Conservation (phyloP, 2,329 filamentous ascomycete genomes). For the Cladophialophora yegresii region DNA sequence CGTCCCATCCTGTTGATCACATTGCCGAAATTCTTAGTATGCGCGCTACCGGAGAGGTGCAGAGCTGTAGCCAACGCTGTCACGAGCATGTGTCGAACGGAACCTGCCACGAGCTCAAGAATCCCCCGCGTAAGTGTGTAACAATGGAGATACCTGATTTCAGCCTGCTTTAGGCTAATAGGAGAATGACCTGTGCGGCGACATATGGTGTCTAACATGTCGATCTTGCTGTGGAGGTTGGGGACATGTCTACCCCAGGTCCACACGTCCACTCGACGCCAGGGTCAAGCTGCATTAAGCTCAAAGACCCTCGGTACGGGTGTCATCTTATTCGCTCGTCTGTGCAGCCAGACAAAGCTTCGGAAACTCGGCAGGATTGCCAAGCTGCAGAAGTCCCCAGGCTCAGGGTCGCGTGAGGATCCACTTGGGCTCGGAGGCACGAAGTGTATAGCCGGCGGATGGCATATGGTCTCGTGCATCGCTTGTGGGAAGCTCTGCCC, state of each 20-base stretch:
- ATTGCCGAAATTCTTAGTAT: slow-evolving; percentile 7
- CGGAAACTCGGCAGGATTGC: slow-evolving; percentile 4
- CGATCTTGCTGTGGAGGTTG: slow-evolving; percentile 9
- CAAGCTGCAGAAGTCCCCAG: not conserved
- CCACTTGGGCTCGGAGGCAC: not conserved
- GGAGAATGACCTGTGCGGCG: slow-evolving; percentile 17
- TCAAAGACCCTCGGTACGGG: not conserved
- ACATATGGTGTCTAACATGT: not conserved
- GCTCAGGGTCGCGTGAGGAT: not conserved
- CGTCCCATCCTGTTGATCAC: not conserved
- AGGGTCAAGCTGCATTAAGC: not conserved
- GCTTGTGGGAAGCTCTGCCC: not conserved
- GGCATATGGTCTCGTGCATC: not conserved
- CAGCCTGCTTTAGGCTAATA: slow-evolving; percentile 23
- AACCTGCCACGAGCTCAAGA: not conserved
- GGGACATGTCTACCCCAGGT: slow-evolving; percentile 13
- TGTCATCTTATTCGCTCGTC: slow-evolving; percentile 1
- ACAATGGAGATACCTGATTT: slow-evolving; percentile 6
- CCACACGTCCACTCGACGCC: not conserved
- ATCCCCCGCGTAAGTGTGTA: not conserved
- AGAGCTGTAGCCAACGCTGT: not conserved
- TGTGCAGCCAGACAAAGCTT: not conserved
- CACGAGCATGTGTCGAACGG: slow-evolving; percentile 1
- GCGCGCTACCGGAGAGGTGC: not conserved
- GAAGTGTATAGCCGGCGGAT: not conserved